These are phyloP conservation scores for Alloteropsis angusta DNA, from an alignment of 202 grass and related monocot species.

Conservation along the genomic window DNA sequence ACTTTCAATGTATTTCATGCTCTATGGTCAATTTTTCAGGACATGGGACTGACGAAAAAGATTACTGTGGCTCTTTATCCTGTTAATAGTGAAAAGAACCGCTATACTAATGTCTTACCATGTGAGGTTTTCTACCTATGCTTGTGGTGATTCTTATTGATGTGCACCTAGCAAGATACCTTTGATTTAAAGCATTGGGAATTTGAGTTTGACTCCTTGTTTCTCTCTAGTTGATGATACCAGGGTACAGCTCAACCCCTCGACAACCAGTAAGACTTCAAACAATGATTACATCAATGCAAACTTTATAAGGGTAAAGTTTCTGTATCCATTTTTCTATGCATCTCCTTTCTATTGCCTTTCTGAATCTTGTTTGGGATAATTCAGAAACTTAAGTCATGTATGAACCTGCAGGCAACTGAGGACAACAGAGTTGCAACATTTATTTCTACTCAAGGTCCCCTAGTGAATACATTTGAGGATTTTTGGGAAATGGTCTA, in stretches of 20 bases:
- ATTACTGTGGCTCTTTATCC: conserved; percentile 38
- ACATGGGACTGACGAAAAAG: conserved; percentile 27
- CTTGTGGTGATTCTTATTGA: conserved; percentile 9
- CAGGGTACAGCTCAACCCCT: conserved; percentile 49
- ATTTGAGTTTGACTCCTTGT: conserved; percentile 14
- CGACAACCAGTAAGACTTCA: conserved; percentile 14
- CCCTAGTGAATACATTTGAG: conserved; percentile 62
- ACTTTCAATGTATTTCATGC: background rate
- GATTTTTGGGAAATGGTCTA: conserved; percentile 93
- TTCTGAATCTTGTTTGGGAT: background rate
- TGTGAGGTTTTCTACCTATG: conserved; percentile 38
- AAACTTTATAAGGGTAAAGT: conserved; percentile 68
- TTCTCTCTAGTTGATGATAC: conserved; percentile 60
- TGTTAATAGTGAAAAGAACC: conserved; percentile 63
- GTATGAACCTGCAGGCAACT: conserved; percentile 29
- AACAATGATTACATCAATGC: conserved; percentile 73
- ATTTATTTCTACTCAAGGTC: conserved; percentile 92
- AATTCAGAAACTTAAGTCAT: background rate
- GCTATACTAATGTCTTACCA: conserved; percentile 79
- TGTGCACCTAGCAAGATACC: background rate
- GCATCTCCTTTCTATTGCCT: background rate
- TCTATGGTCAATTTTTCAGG: conserved; percentile 30
- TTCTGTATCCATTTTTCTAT: background rate
- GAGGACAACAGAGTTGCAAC: conserved; percentile 38
- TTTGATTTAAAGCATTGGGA: background rate